Evolutionary conservation across 805 yeast species (phyloP), one percentile per base, ranked within the genome.

Genomic region (Yamadazyma phyllophila): DNA sequence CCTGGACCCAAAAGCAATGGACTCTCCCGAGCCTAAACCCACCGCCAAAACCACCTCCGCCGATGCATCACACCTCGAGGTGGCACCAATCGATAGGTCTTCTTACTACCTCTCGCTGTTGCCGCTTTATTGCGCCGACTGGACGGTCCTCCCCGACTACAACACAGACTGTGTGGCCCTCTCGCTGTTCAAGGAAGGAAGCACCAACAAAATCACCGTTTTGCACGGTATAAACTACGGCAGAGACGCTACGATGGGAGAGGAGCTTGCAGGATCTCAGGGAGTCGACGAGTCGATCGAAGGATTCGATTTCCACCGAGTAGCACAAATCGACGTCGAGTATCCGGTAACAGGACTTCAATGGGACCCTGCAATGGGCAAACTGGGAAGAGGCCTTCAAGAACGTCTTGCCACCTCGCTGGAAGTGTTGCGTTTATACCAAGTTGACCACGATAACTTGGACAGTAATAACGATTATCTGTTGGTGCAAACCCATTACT

Each of bases 101-200:
- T 58, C 62, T 20, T 61, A 58, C 41, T 63, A 55, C 45, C 48
- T 58, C 30, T 60, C 67, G 12, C 64, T 57, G 44, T 51, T 52
- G 26, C 73, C 73, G 7, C 56, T 67, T 20, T 67, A 59, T 48
- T 60, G 71, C 36, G 57, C 66, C 3, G 73, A 65, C 55, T 70
- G 75, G 74, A 50, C 50, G 5, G 46, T 46, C 24, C 38, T 58
- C 14, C 49, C 55, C 6, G 56, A 53, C 14, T 54, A 36, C 2
- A 71, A 69, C 2, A 48, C 58, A 9, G 82, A 81, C 7, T 67
- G 74, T 39, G 63, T 87, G 7, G 94, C 88, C 0, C 60, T 85
- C n/a, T 75, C 83, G n/a, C 78, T 96, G 0, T 88, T 82, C 60
- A 78, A 86, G 47, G 97, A 91, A 61, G 96, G 88, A 41, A 69